Percentiles rank a stretch among this genome's conserved stretches.
phyloP scores from a whole-genome alignment of 2,329 filamentous ascomycete genomes.

The Diaporthe citri region DNA sequence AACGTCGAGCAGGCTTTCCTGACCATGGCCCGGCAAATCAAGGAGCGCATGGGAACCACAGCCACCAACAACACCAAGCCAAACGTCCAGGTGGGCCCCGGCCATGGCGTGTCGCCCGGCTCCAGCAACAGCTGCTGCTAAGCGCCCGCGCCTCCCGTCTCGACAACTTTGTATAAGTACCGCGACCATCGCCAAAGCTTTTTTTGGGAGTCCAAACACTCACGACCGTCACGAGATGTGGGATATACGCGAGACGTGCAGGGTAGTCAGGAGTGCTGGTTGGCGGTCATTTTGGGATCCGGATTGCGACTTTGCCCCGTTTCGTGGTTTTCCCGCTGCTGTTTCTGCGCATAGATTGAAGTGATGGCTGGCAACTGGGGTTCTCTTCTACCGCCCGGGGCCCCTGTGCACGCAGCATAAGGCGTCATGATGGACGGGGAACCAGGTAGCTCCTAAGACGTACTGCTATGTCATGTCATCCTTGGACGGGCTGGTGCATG shows the following conservation, averaged over 20 bases:
- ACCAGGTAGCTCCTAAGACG: constrained; percentile 36
- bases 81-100: constrained; percentile 94
- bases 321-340: constrained; percentile 34
- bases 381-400: constrained; percentile 23
- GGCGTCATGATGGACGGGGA: constrained; percentile 34
- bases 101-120: constrained; percentile 91
- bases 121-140: constrained; percentile 94
- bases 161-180: constrained; percentile 40
- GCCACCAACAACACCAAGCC: constrained; percentile 98
- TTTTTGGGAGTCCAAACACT: constrained; percentile 31
- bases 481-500: constrained; percentile 26
- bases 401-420: constrained; percentile 33
- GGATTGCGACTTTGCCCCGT: constrained; percentile 32
- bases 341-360: constrained; percentile 40
- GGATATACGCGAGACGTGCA: constrained; percentile 37
- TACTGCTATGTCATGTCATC: constrained; percentile 27
- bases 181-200: constrained; percentile 31
- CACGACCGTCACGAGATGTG: constrained; percentile 41
- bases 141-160: constrained; percentile 48
- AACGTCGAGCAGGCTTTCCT: constrained; percentile 99
- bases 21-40: constrained; percentile 99
- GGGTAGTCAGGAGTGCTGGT: constrained; percentile 34
- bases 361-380: constrained; percentile 37
- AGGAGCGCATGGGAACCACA: constrained; percentile 99
- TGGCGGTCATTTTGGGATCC: constrained; percentile 30